Evolutionary conservation across 2,329 filamentous ascomycete species (phyloP).

Genomic region (Aotearoamyces nothofagi): DNA sequence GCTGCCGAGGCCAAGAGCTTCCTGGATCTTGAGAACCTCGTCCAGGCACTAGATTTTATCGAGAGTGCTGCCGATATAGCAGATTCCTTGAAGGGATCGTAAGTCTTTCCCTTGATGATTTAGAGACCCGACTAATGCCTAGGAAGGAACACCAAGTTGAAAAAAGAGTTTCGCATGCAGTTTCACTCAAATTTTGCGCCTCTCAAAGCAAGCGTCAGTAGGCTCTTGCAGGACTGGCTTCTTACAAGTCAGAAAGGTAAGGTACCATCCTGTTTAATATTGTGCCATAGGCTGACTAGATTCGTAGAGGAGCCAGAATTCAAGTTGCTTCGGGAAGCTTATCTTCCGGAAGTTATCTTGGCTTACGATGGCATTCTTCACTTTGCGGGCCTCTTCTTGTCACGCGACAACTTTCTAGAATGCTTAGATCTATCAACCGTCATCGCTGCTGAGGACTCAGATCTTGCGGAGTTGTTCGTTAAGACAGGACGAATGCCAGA

Average conservation of each 20-base stretch:
- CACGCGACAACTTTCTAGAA: constrained; percentile 63
- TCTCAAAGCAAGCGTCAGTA: constrained; percentile 39
- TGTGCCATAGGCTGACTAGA: too few species aligned
- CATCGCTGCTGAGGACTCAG: constrained; percentile 56
- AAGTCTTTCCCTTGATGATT: constrained; percentile 3
- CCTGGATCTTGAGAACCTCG: constrained; percentile 53
- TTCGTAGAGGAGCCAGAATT: constrained; percentile 43
- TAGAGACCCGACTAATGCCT: constrained; percentile 3
- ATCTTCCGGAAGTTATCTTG: constrained; percentile 74
- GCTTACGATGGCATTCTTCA: constrained; percentile 73
- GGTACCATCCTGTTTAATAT: background rate
- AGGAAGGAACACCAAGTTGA: too few species aligned
- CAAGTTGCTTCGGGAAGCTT: constrained; percentile 52
- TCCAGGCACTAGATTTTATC: constrained; percentile 48
- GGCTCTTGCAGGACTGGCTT: constrained; percentile 52
- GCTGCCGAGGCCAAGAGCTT: constrained; percentile 43
- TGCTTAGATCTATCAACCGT: constrained; percentile 73
- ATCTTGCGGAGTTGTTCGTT: constrained; percentile 49
- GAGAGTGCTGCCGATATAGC: constrained; percentile 37
- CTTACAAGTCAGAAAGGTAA: constrained; percentile 14
- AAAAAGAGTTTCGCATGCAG: constrained; percentile 36
- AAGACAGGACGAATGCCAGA: constrained; percentile 56
- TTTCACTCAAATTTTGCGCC: constrained; percentile 37
- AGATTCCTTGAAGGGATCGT: constrained; percentile 1
- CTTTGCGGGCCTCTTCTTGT: constrained; percentile 59